phyloP scores from a whole-genome alignment of 2,329 filamentous ascomycete genomes.

The Diatrype stigma region DNA sequence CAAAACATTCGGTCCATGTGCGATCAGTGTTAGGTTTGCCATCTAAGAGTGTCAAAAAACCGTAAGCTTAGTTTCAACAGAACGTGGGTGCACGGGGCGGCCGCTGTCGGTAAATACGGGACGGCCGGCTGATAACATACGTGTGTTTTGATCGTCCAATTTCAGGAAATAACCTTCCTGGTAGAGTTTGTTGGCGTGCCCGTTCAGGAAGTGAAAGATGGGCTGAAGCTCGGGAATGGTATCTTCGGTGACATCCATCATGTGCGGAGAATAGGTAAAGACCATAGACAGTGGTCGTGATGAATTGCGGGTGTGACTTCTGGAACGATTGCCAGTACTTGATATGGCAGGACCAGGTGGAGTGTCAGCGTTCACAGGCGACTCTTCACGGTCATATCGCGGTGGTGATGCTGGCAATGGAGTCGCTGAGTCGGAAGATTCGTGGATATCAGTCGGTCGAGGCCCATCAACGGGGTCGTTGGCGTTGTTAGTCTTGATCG shows the following conservation, averaged over 20 bases:
- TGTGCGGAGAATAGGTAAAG: constrained; percentile 76
- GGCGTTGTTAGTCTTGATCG: neutral
- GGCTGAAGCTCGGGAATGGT: constrained; percentile 90
- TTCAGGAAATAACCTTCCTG: constrained; percentile 98
- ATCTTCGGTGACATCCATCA: constrained; percentile 81
- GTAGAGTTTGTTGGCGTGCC: constrained; percentile 93
- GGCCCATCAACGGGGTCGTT: neutral
- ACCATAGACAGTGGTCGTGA: constrained; percentile 82
- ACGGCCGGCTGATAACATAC: constrained; percentile 51
- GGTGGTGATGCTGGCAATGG: constrained; percentile 21
- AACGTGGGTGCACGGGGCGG: constrained; percentile 2
- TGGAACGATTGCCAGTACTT: constrained; percentile 15
- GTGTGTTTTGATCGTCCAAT: constrained; percentile 86
- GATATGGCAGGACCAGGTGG: constrained; percentile 25
- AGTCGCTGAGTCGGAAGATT: constrained; percentile 15
- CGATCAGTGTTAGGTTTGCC: constrained; percentile 81
- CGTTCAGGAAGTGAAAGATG: constrained; percentile 91
- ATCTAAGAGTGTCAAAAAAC: constrained; percentile 47
- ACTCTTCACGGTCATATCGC: constrained; percentile 32
- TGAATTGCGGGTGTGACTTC: constrained; percentile 40
- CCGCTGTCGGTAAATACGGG: constrained; percentile 3
- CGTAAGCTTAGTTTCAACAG: neutral
- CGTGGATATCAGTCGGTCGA: constrained; percentile 1
- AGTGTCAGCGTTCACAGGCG: constrained; percentile 36
- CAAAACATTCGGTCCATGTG: constrained; percentile 95